A percentile compares a stretch with the other conserved stretches of the same genome.
Evolutionary conservation across 2,329 filamentous ascomycete genomes (phyloP).

Genomic region (Plenodomus biglobosus): DNA sequence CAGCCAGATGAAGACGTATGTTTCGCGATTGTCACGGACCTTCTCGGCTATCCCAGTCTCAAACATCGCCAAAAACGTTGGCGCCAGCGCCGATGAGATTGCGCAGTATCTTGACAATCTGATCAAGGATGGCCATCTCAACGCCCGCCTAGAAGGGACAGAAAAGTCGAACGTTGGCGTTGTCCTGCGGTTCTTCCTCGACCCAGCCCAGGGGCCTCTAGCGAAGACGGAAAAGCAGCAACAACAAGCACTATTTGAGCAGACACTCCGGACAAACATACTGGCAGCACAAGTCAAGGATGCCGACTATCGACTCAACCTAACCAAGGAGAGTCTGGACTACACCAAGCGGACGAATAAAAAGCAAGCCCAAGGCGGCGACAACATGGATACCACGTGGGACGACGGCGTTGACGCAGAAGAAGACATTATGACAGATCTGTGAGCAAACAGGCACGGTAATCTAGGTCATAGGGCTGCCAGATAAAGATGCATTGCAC

Average conservation of each 20-base stretch:
- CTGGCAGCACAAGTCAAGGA: constrained; percentile 57
- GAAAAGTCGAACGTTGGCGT: constrained; percentile 43
- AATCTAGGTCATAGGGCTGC: not conserved
- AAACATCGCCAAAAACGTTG: constrained; percentile 56
- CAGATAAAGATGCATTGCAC: not conserved
- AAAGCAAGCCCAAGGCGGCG: constrained; percentile 38
- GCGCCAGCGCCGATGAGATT: constrained; percentile 54
- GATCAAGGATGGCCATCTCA: constrained; percentile 54
- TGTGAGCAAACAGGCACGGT: constrained; percentile 4
- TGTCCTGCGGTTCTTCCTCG: constrained; percentile 57
- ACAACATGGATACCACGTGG: constrained; percentile 43
- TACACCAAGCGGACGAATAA: constrained; percentile 52
- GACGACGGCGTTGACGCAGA: constrained; percentile 38
- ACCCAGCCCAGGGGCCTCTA: constrained; percentile 40
- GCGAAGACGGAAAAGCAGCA: constrained; percentile 46
- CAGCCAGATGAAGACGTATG: constrained; percentile 73
- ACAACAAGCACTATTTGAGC: constrained; percentile 50
- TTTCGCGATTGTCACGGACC: constrained; percentile 70
- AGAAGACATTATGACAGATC: constrained; percentile 45
- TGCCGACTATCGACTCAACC: constrained; percentile 57
- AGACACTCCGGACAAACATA: constrained; percentile 53
- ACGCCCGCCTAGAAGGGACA: constrained; percentile 53
- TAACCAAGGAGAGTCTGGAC: constrained; percentile 62
- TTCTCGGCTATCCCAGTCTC: constrained; percentile 66
- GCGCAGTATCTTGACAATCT: constrained; percentile 57